Base-by-base conservation (phyloP, 2,329 filamentous ascomycete genomes). In the Apiospora aurea region DNA sequence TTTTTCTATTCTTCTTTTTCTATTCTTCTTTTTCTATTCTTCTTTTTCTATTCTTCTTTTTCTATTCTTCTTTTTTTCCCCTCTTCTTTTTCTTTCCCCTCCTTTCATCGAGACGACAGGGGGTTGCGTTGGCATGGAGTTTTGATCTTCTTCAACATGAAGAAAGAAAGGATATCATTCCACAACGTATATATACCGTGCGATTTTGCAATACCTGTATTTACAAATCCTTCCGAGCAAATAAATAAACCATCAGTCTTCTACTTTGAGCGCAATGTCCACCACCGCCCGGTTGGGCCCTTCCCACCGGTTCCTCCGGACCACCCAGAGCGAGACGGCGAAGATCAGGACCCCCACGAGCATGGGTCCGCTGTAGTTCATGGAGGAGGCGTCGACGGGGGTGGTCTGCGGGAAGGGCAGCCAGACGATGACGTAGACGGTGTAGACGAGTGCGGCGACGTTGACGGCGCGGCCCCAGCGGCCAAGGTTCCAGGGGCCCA, bases 291-390 rank as follows among this genome's bases (percentile, higher is more conserved):
- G 44, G 49, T 71, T 72, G 14, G 71, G 71, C n/a, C 71, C 71
- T 10, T 44, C 8, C 71, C 71, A 72, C 29, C 49, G 46, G 18
- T 72, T 46, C 43, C 57, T 66, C 67, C 67, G 18, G 13, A 70
- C 18, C 3, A 72, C 34, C 71, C 71, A 72, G 0, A 61, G 47
- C 26, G 53, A 43, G 21, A 51, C 29, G 21, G 68, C 68, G 41
- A 69, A 11, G n/a, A 64, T 26, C 49, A 72, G 67, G 38, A 72
- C 67, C 8, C 61, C 70, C 6, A 38, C 67, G n/a, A 73, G 64
- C 11, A 72, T 61, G 10, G 72, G 72, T 0, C 72, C 72, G 61
- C 67, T 68, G 43, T 73, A 73, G 46, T 73, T 73, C 72, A 73
- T 72, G 21, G 21, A 24, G 26, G 49, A 49, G 2, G 57, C 72